These are phyloP conservation scores for Sanghuangporus weigelae DNA, from an alignment of 1,284 basidiomycete genomes.

Conservation along the genomic window DNA sequence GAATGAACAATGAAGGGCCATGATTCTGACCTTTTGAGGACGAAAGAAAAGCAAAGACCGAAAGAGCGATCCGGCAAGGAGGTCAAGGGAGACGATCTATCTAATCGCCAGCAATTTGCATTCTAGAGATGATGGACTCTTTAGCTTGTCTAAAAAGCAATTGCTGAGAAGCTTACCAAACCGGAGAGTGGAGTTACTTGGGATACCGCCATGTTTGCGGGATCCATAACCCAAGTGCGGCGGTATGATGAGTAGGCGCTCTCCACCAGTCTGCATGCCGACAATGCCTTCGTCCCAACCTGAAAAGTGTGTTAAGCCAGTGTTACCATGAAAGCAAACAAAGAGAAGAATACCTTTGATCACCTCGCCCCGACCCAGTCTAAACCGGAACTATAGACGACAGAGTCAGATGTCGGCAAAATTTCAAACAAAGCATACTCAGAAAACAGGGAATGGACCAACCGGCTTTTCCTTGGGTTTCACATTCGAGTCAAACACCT, in stretches of 20 bases:
- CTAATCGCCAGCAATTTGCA: slow-evolving; percentile 69
- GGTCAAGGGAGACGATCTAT: slow-evolving; percentile 2
- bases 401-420: slow-evolving; percentile 8
- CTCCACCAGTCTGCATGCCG: slow-evolving; percentile 91
- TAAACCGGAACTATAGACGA: slow-evolving; percentile 68
- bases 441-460: slow-evolving; percentile 38
- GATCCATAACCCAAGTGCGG: slow-evolving; percentile 68
- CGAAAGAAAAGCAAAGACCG: not conserved
- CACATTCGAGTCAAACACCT: slow-evolving; percentile 84
- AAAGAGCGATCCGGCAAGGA: not conserved
- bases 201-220: slow-evolving; percentile 46
- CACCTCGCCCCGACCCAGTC: slow-evolving; percentile 84
- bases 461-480: slow-evolving; percentile 76
- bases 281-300: slow-evolving; percentile 90
- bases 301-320: slow-evolving; percentile 23
- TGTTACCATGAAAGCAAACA: not conserved
- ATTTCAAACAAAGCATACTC: not conserved
- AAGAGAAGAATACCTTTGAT: slow-evolving; percentile 64
- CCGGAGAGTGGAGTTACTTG: slow-evolving; percentile 61
- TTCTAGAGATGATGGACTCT: slow-evolving; percentile 38
- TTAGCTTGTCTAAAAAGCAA: not conserved
- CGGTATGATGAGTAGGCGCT: slow-evolving; percentile 80
- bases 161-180: slow-evolving; percentile 51
- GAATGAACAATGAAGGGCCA: not conserved
- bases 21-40: not conserved